Percentiles rank a stretch among this genome's conserved stretches.
Conservation (phyloP, 2,329 filamentous ascomycete species). For the Endocalyx cinctus region DNA sequence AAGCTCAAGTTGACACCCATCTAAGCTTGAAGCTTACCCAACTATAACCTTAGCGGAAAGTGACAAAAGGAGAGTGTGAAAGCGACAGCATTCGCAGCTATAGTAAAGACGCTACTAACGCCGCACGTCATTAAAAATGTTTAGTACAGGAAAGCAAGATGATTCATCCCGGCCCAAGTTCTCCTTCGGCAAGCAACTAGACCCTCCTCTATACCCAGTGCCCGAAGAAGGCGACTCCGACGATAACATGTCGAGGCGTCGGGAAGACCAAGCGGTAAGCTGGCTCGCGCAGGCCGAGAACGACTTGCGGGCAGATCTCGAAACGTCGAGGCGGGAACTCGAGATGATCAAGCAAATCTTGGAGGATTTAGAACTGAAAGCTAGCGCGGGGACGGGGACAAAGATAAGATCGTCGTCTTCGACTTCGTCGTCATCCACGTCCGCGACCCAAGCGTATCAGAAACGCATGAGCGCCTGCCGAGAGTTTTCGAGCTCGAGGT, state of each 20-base stretch:
- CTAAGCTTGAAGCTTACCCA: too few species aligned
- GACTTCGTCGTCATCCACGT: neutral
- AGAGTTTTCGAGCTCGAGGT: conserved; percentile 19
- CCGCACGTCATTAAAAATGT: too few species aligned
- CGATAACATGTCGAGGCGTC: conserved; percentile 2
- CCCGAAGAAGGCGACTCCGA: neutral
- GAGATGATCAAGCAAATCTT: conserved; percentile 18
- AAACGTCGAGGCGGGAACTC: conserved; percentile 21
- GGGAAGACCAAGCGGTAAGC: conserved; percentile 1
- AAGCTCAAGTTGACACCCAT: too few species aligned
- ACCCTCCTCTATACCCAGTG: conserved; percentile 1
- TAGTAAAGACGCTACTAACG: too few species aligned
- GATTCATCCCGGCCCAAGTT: conserved; percentile 4
- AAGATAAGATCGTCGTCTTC: neutral
- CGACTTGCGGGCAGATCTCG: conserved; percentile 16
- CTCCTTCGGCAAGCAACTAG: conserved; percentile 7
- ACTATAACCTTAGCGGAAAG: too few species aligned
- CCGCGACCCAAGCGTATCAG: neutral
- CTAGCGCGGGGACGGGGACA: neutral
- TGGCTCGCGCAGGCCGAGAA: conserved; percentile 17
- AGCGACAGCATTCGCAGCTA: too few species aligned
- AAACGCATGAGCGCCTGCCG: conserved; percentile 17
- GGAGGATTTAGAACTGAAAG: conserved; percentile 11
- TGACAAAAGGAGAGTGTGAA: too few species aligned
- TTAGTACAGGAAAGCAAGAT: too few species aligned